These are phyloP conservation scores for Pouteria glomerata DNA, from an alignment of 148 eudicot genomes.

Conservation along the genomic window DNA sequence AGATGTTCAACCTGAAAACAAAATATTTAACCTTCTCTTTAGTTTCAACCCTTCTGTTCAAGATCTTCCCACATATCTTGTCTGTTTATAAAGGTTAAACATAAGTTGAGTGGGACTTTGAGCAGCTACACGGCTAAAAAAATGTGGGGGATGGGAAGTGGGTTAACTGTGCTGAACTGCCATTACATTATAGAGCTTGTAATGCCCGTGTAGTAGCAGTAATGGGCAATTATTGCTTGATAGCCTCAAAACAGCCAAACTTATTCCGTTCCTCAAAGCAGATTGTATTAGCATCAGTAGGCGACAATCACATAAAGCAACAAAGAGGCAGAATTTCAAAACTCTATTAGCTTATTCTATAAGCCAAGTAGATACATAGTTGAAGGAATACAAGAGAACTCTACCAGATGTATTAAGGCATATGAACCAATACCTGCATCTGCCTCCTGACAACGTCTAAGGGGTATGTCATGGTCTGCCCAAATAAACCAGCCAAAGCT, in stretches of 20 bases:
- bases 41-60: too few species aligned
- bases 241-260: not conserved
- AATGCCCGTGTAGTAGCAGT: too few species aligned
- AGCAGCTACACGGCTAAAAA: too few species aligned
- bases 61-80: too few species aligned
- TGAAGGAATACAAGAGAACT: not conserved
- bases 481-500: constrained; percentile 94
- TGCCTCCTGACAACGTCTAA: constrained; percentile 97
- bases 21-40: not conserved
- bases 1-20: constrained; percentile 21
- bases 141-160: too few species aligned
- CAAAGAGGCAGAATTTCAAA: not conserved
- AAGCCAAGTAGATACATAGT: not conserved
- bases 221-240: too few species aligned
- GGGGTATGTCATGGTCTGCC: constrained; percentile 93
- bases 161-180: too few species aligned
- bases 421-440: constrained; percentile 67
- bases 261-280: not conserved
- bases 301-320: not conserved
- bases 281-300: not conserved
- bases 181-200: not conserved
- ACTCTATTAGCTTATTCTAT: not conserved
- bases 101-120: too few species aligned
- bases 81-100: too few species aligned
- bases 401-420: not conserved